Percentiles rank a stretch among this genome's conserved stretches.
phyloP scores from a whole-genome alignment of 2,329 filamentous ascomycete genomes.

The Cercospora janseana region DNA sequence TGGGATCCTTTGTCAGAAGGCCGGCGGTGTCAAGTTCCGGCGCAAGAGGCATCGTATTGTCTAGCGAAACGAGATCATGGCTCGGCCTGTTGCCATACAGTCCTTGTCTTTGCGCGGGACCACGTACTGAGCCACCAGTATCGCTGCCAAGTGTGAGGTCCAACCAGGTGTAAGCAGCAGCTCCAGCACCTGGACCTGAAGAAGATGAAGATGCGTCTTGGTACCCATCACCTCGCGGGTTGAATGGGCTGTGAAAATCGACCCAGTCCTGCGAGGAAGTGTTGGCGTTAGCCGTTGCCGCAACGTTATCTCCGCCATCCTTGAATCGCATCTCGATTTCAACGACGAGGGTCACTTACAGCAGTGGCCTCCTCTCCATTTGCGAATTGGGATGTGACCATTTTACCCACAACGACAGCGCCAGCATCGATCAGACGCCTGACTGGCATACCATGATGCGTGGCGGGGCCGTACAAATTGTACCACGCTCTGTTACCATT shows the following conservation, averaged over 20 bases:
- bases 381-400: conserved; percentile 48
- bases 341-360: neutral
- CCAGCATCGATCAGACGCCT: conserved; percentile 60
- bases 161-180: conserved; percentile 50
- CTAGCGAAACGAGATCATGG: conserved; percentile 47
- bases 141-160: conserved; percentile 53
- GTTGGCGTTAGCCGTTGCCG: neutral
- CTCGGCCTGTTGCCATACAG: conserved; percentile 53
- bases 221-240: conserved; percentile 46
- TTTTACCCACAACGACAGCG: conserved; percentile 51
- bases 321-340: neutral
- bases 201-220: conserved; percentile 51
- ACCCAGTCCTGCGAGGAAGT: conserved; percentile 45
- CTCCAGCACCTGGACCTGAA: conserved; percentile 48
- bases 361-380: conserved; percentile 50
- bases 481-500: conserved; percentile 60
- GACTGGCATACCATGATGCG: conserved; percentile 51
- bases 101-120: conserved; percentile 50
- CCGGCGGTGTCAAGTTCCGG: conserved; percentile 51
- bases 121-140: conserved; percentile 52
- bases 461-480: conserved; percentile 50
- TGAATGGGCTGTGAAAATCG: conserved; percentile 47
- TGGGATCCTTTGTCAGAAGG: conserved; percentile 47
- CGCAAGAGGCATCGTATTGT: conserved; percentile 51
- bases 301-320: too few species aligned